Conservation (phyloP, 73 alveolate species). For the Paramecium octaurelia region DNA sequence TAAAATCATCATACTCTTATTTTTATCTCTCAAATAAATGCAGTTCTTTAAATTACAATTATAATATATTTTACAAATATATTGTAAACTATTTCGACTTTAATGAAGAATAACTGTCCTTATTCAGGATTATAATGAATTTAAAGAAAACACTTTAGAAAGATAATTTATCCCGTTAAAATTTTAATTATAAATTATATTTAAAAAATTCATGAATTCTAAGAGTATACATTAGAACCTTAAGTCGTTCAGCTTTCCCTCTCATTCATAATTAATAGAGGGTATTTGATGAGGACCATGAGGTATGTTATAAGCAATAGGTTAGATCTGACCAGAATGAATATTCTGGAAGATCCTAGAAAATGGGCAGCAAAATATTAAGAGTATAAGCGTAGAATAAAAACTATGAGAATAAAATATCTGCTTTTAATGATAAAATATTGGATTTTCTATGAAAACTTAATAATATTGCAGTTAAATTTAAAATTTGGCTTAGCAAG, state of each 20-base stretch:
- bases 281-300: background rate
- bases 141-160: background rate
- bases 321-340: background rate
- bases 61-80: too few relatives aligned
- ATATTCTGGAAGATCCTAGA: background rate
- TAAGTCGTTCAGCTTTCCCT: background rate
- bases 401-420: background rate
- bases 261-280: background rate
- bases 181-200: background rate
- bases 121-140: background rate
- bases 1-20: background rate
- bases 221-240: background rate
- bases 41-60: too few relatives aligned
- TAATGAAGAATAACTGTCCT: too few relatives aligned
- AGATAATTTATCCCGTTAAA: background rate
- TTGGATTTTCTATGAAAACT: background rate
- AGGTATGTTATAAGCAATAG: background rate
- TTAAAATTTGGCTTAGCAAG: background rate
- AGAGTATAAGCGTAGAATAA: background rate
- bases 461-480: background rate
- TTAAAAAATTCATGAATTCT: background rate
- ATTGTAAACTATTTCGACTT: background rate
- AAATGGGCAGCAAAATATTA: background rate
- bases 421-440: background rate
- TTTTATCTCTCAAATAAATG: background rate